Evolutionary conservation across 495 filamentous ascomycete genomes (phyloP).

Genomic region (Glutinoglossum americanum): DNA sequence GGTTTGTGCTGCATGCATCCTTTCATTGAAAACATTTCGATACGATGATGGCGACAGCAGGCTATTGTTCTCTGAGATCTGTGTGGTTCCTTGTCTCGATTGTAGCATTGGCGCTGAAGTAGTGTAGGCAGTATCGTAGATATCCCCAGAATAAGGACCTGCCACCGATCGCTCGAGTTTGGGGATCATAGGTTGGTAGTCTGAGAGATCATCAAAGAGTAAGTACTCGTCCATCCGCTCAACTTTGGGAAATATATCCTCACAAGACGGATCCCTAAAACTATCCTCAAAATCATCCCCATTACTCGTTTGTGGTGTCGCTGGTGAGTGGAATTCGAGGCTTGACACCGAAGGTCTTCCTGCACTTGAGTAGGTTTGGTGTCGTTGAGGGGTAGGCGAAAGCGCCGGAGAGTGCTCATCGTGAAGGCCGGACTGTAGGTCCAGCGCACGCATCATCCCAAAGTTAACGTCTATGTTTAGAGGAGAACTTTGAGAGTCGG

Average conservation of each 20-base stretch:
- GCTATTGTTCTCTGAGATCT: constrained; percentile 20
- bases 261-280: neutral
- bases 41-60: constrained; percentile 29
- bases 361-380: neutral
- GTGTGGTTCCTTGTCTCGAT: neutral
- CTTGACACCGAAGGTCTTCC: constrained; percentile 32
- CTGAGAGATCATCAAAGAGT: constrained; percentile 14
- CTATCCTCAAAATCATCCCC: constrained; percentile 30
- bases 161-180: constrained; percentile 75
- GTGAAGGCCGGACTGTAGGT: constrained; percentile 27
- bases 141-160: constrained; percentile 65
- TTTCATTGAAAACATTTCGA: constrained; percentile 47
- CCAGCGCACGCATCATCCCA: constrained; percentile 31
- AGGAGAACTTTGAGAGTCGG: constrained; percentile 18
- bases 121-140: constrained; percentile 42
- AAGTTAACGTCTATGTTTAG: constrained; percentile 22
- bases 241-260: neutral
- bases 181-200: constrained; percentile 27
- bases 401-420: constrained; percentile 17
- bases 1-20: constrained; percentile 56
- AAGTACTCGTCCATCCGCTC: constrained; percentile 1
- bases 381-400: constrained; percentile 21
- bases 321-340: constrained; percentile 30
- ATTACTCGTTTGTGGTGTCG: constrained; percentile 31
- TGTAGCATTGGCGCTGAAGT: neutral